A percentile compares a stretch with the other conserved stretches of the same genome.
Evolutionary conservation across 768 basidiomycete genomes (phyloP).

Genomic region (Psilocybe azurescens): DNA sequence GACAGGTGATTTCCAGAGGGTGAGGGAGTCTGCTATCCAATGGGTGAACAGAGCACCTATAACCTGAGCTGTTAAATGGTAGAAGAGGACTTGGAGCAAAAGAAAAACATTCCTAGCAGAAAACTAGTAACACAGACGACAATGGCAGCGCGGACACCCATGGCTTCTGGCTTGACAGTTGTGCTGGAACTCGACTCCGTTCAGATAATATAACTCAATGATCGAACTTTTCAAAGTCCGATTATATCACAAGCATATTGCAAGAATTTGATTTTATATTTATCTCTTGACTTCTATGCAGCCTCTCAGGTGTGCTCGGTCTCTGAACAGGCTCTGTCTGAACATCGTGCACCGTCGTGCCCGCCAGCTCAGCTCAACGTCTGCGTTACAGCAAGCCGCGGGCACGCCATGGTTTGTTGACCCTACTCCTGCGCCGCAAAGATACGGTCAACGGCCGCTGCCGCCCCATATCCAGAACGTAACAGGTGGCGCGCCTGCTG

Average conservation of each 20-base stretch:
- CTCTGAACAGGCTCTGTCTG: constrained; percentile 15
- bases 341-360: constrained; percentile 3
- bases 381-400: not conserved
- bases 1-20: constrained; percentile 86
- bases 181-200: not conserved
- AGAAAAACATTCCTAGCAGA: constrained; percentile 63
- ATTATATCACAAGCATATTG: constrained; percentile 9
- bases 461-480: constrained; percentile 32
- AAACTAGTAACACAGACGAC: constrained; percentile 83
- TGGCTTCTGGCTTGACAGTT: constrained; percentile 31
- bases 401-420: constrained; percentile 66
- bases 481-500: constrained; percentile 33
- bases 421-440: constrained; percentile 31
- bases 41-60: constrained; percentile 84
- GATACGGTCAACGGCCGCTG: constrained; percentile 24
- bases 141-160: constrained; percentile 76
- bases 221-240: constrained; percentile 29
- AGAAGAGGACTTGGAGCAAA: constrained; percentile 3
- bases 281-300: constrained; percentile 11
- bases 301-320: constrained; percentile 8
- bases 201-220: constrained; percentile 6
- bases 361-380: constrained; percentile 9
- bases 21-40: constrained; percentile 93
- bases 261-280: constrained; percentile 9
- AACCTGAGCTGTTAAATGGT: not conserved